phyloP scores from a whole-genome alignment of 345 rosid genomes.

The Linum usitatissimum region DNA sequence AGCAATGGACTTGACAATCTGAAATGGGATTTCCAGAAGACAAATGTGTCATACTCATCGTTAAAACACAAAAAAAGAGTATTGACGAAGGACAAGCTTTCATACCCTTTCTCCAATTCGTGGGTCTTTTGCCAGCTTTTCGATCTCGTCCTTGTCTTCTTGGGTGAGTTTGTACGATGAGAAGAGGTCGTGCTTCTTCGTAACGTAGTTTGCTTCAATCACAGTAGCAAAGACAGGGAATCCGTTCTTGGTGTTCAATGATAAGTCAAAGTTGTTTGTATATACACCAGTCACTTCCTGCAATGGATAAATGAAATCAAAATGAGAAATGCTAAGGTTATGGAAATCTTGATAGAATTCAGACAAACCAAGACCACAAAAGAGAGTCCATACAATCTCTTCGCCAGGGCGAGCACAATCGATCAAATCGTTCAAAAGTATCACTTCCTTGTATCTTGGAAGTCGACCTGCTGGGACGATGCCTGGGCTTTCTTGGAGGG shows the following conservation, averaged over 20 bases:
- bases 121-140: slow-evolving; percentile 80
- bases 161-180: slow-evolving; percentile 94
- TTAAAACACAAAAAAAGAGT: no score
- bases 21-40: slow-evolving; percentile 12
- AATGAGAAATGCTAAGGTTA: neutral
- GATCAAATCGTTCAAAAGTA: slow-evolving; percentile 80
- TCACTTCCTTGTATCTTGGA: slow-evolving; percentile 98
- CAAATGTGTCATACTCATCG: neutral
- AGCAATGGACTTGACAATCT: slow-evolving; percentile 93
- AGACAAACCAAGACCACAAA: slow-evolving; percentile 8
- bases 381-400: slow-evolving; percentile 54
- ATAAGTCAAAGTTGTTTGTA: slow-evolving; percentile 86
- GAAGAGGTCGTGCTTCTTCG: slow-evolving; percentile 94
- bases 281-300: slow-evolving; percentile 96
- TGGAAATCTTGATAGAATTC: neutral
- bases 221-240: slow-evolving; percentile 97
- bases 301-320: slow-evolving; percentile 11
- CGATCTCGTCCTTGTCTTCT: slow-evolving; percentile 88
- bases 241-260: slow-evolving; percentile 92
- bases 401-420: slow-evolving; percentile 98
- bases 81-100: slow-evolving; percentile 1
- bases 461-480: slow-evolving; percentile 98
- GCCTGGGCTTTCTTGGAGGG: slow-evolving; percentile 98
- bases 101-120: slow-evolving; percentile 86
- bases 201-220: slow-evolving; percentile 80